Base-by-base conservation (phyloP, 139 green algal species). In the Zygnema cylindricum region DNA sequence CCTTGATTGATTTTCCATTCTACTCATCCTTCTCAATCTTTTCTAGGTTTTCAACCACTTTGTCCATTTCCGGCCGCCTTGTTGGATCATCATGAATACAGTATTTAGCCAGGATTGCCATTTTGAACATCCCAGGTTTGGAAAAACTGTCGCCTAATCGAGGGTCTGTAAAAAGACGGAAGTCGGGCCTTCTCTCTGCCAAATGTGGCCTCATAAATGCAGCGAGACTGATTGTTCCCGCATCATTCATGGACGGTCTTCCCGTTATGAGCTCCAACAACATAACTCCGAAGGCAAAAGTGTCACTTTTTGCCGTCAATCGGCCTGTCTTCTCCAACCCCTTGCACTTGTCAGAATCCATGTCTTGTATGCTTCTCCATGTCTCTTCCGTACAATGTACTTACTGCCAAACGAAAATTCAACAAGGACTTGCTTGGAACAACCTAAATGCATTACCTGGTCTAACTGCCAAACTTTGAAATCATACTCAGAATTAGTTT, bases 81-180 rank as follows among this genome's bases (percentile, higher is more conserved):
- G 49, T 41, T n/a, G 78, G 78, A 41, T 85, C 78, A 30, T 85
- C 78, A 41, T 85, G 78, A 38, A 85, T 85, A 63, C 78, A 85
- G 38, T 85, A 63, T 63, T 85, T 85, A 38, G 36, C 78, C 35
- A 85, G 78, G 35, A 85, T 85, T 2, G 78, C 78, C 78, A 85
- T 85, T 41, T 85, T 85, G 22, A 85, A 39, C 30, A 63, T 63
- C 33, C 78, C 78, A 30, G 78, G 33, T 41, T 85, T 85, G 78
- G 36, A 69, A 41, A 76, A 85, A 22, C 40, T 38, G 78, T 54
- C 78, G 49, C 69, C 69, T 1, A 85, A 63, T 38, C 41, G 35
- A 16, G 78, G 78, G 78, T 85, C 78, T 41, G 69, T 41, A 55
- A 85, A 63, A 35, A 85, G 78, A 41, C 69, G 69, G 36, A 85